Conservation (phyloP, 352 stramenopile species). For the Globisporangium middletonii region DNA sequence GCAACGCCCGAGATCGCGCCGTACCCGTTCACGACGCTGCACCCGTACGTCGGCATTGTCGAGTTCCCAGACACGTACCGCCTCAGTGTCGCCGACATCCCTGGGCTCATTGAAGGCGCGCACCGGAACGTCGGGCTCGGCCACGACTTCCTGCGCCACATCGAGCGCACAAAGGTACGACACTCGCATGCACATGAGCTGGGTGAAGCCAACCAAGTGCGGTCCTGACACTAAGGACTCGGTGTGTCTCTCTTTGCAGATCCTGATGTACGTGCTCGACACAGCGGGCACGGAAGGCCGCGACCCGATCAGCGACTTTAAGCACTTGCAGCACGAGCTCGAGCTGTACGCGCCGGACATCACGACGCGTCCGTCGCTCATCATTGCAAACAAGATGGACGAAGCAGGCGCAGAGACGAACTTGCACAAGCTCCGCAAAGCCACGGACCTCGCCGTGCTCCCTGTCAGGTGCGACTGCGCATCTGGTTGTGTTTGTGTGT, state of each 20-base stretch:
- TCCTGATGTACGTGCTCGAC: slow-evolving; percentile 85
- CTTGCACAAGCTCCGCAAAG: slow-evolving; percentile 60
- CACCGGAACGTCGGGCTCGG: slow-evolving; percentile 97
- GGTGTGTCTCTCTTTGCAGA: slow-evolving; percentile 24
- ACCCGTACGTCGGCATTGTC: slow-evolving; percentile 94
- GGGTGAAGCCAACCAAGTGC: too few relatives aligned
- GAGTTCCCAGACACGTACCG: slow-evolving; percentile 93
- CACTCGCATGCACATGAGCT: too few relatives aligned
- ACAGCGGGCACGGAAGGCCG: slow-evolving; percentile 72
- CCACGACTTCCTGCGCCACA: slow-evolving; percentile 97
- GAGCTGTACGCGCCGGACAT: slow-evolving; percentile 86
- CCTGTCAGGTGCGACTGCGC: slow-evolving; percentile 53
- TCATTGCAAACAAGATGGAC: slow-evolving; percentile 91
- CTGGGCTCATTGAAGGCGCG: slow-evolving; percentile 88
- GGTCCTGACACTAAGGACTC: neutral
- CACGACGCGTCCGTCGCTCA: slow-evolving; percentile 75
- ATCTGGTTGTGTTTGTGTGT: neutral
- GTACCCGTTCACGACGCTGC: slow-evolving; percentile 98
- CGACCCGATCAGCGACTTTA: slow-evolving; percentile 70
- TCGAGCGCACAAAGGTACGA: slow-evolving; percentile 95
- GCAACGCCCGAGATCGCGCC: slow-evolving; percentile 93
- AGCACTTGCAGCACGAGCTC: slow-evolving; percentile 76
- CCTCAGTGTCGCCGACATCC: slow-evolving; percentile 88
- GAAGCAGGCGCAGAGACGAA: slow-evolving; percentile 73
- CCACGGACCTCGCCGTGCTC: slow-evolving; percentile 69